Evolutionary conservation across 2,329 filamentous ascomycete genomes (phyloP).

Genomic region (Gremmenia infestans): DNA sequence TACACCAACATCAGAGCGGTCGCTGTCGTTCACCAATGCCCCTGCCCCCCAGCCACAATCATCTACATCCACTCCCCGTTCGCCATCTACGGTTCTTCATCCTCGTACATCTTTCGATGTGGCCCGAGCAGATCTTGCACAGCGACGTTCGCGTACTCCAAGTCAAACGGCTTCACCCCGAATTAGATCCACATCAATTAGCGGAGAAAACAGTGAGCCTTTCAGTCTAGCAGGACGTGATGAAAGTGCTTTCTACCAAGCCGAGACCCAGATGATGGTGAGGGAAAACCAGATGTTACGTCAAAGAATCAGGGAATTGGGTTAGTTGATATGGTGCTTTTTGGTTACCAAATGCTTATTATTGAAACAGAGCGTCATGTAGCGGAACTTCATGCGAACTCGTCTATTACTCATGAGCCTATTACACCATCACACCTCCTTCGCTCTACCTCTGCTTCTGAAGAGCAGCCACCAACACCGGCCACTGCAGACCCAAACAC

Average conservation of each 20-base stretch:
- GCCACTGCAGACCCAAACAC: neutral
- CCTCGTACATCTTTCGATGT: constrained; percentile 57
- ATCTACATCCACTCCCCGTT: constrained; percentile 45
- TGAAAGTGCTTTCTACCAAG: constrained; percentile 75
- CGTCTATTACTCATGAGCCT: constrained; percentile 29
- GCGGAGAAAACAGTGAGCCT: constrained; percentile 52
- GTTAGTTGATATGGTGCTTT: constrained; percentile 37
- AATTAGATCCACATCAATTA: constrained; percentile 43
- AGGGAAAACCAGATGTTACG: constrained; percentile 81
- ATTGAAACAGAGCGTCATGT: constrained; percentile 26
- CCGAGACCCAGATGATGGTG: constrained; percentile 71
- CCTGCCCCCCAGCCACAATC: constrained; percentile 33
- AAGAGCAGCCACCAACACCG: constrained; percentile 9
- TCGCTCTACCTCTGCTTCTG: constrained; percentile 28
- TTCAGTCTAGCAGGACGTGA: constrained; percentile 62
- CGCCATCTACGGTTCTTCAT: constrained; percentile 36
- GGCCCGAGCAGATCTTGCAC: constrained; percentile 47
- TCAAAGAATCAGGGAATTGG: constrained; percentile 67
- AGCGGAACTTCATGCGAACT: constrained; percentile 25
- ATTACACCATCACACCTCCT: constrained; percentile 27
- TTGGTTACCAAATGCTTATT: constrained; percentile 2
- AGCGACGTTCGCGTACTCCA: constrained; percentile 53
- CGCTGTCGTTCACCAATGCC: constrained; percentile 39
- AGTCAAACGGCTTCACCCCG: constrained; percentile 44
- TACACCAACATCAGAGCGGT: constrained; percentile 41